These are phyloP conservation scores for Syzygium syzygioides DNA, from an alignment of 441 rosid species.

Conservation along the genomic window DNA sequence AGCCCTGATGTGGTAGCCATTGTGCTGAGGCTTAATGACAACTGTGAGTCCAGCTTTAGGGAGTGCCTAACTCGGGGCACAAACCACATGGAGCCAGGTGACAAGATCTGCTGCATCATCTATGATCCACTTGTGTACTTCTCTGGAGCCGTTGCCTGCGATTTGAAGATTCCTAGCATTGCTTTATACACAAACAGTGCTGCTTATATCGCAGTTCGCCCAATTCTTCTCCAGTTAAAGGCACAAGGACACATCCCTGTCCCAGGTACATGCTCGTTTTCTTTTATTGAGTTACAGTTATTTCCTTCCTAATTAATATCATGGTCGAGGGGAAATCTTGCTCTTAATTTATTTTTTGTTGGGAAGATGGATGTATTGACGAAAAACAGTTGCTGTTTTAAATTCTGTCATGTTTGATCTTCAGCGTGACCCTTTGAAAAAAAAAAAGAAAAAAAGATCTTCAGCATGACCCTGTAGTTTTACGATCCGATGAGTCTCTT, in stretches of 20 bases:
- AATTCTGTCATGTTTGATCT: background rate
- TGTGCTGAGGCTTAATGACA: background rate
- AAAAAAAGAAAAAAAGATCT: too few species aligned
- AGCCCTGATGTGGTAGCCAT: background rate
- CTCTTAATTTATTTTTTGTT: background rate
- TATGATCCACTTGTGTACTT: constrained; percentile 10
- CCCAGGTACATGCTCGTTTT: constrained; percentile 3
- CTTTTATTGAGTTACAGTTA: background rate
- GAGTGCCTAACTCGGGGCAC: background rate
- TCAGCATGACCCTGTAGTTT: background rate
- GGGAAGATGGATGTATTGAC: background rate
- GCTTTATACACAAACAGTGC: background rate
- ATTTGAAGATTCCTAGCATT: constrained; percentile 10
- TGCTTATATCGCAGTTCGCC: background rate
- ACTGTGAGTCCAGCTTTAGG: constrained; percentile 2
- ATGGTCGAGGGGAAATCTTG: background rate
- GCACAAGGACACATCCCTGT: constrained; percentile 2
- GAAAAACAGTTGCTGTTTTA: background rate
- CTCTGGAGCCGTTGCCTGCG: constrained; percentile 6
- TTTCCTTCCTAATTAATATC: background rate
- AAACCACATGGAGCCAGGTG: background rate
- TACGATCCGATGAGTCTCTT: background rate
- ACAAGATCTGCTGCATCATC: constrained; percentile 11
- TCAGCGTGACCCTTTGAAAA: background rate
- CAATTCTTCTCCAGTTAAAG: background rate